Conservation (phyloP, 1,284 basidiomycete genomes). For the Fistulina hepatica region DNA sequence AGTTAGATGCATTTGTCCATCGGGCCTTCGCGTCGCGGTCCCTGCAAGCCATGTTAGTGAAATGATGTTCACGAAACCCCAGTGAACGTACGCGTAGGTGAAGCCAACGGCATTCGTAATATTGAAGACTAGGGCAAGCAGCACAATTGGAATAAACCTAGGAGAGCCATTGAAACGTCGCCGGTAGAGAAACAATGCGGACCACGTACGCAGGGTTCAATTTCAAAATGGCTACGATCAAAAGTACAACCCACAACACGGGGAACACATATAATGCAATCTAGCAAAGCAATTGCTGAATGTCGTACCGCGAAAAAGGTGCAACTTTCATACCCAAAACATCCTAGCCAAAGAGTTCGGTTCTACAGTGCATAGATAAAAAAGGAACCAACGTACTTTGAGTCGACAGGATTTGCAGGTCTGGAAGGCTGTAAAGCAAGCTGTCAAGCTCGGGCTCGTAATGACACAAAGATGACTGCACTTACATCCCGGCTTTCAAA, state of each 20-base stretch:
- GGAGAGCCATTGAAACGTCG: conserved; percentile 4
- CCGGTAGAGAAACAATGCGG: background rate
- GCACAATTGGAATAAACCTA: conserved; percentile 80
- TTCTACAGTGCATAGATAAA: conserved; percentile 5
- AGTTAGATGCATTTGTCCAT: conserved; percentile 64
- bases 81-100: conserved; percentile 70
- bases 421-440: conserved; percentile 63
- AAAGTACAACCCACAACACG: conserved; percentile 71
- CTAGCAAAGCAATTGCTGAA: conserved; percentile 27
- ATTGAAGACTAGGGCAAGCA: conserved; percentile 85
- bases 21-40: conserved; percentile 82
- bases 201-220: conserved; percentile 69
- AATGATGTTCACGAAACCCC: conserved; percentile 4
- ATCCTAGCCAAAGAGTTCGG: conserved; percentile 41
- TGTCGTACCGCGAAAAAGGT: conserved; percentile 2
- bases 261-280: conserved; percentile 88
- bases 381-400: conserved; percentile 51
- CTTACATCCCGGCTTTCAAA: conserved; percentile 88
- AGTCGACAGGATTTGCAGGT: conserved; percentile 83
- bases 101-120: conserved; percentile 86
- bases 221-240: conserved; percentile 82
- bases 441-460: conserved; percentile 6
- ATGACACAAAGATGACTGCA: conserved; percentile 8
- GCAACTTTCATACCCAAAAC: conserved; percentile 64
- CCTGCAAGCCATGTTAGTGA: conserved; percentile 29